Evolutionary conservation across 257 asterid genomes (phyloP).

Genomic region (Leptodermis oblonga): DNA sequence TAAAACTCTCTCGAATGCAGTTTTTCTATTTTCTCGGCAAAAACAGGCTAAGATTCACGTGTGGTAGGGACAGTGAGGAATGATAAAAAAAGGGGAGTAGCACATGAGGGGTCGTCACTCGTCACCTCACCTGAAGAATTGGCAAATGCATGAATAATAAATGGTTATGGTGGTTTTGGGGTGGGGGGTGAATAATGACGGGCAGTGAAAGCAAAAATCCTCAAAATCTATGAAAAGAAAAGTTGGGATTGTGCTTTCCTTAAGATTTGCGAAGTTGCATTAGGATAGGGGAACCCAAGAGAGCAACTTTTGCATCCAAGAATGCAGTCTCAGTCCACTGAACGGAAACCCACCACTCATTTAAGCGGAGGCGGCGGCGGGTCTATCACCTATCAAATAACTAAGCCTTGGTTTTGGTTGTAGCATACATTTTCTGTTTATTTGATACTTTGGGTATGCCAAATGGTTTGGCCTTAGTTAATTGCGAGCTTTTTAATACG

Average conservation of each 20-base stretch:
- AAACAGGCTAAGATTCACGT: slow-evolving; percentile 4
- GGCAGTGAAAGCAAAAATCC: slow-evolving; percentile 19
- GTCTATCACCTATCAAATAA: too few relatives aligned
- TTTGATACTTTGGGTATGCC: too few relatives aligned
- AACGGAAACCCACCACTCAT: too few relatives aligned
- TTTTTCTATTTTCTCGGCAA: too few relatives aligned
- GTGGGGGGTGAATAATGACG: slow-evolving; percentile 16
- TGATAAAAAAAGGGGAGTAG: slow-evolving; percentile 11
- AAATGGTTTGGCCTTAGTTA: too few relatives aligned
- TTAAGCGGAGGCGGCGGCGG: too few relatives aligned
- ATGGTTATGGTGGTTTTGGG: not conserved
- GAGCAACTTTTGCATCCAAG: slow-evolving; percentile 22
- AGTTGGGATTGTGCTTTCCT: slow-evolving; percentile 30
- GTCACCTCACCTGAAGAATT: not conserved
- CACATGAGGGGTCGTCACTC: slow-evolving; percentile 20
- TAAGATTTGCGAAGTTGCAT: slow-evolving; percentile 38
- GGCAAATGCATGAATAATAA: slow-evolving; percentile 5
- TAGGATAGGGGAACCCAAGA: slow-evolving; percentile 30
- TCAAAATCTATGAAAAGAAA: slow-evolving; percentile 10
- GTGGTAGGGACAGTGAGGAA: slow-evolving; percentile 2
- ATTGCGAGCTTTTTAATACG: too few relatives aligned
- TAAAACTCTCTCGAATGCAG: too few relatives aligned
- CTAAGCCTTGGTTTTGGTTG: too few relatives aligned
- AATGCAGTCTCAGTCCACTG: not conserved
- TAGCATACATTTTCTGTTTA: too few relatives aligned